These are phyloP conservation scores for Penicillium goetzii DNA, from an alignment of 495 filamentous ascomycete genomes.

Conservation along the genomic window DNA sequence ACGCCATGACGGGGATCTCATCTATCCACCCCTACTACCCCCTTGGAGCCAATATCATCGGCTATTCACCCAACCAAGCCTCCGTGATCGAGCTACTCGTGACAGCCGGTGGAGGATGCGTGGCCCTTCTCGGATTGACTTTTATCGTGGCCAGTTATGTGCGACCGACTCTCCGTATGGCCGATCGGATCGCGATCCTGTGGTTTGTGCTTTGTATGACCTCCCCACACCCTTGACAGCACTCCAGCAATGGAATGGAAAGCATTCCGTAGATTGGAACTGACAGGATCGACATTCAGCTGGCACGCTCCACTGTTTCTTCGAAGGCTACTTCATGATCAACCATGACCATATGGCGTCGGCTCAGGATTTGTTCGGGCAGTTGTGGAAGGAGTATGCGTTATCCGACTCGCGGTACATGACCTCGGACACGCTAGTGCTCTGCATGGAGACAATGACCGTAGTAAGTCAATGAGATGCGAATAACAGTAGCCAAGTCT, in stretches of 20 bases:
- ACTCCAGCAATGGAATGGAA: slow-evolving; percentile 3
- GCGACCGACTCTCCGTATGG: slow-evolving; percentile 48
- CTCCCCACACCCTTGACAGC: neutral
- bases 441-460: slow-evolving; percentile 84
- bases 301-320: slow-evolving; percentile 73
- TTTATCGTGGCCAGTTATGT: slow-evolving; percentile 49
- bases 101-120: slow-evolving; percentile 55
- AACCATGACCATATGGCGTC: slow-evolving; percentile 64
- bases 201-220: slow-evolving; percentile 70
- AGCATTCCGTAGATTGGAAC: neutral
- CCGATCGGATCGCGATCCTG: slow-evolving; percentile 60
- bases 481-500: neutral
- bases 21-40: slow-evolving; percentile 73
- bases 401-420: slow-evolving; percentile 83
- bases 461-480: slow-evolving; percentile 53
- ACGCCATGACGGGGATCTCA: slow-evolving; percentile 26
- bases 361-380: slow-evolving; percentile 67
- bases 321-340: slow-evolving; percentile 82
- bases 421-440: slow-evolving; percentile 75
- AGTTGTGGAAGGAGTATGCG: slow-evolving; percentile 89
- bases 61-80: slow-evolving; percentile 64
- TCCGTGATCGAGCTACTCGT: slow-evolving; percentile 56
- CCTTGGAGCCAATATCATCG: slow-evolving; percentile 58
- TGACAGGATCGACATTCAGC: slow-evolving; percentile 42
- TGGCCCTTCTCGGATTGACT: slow-evolving; percentile 55